phyloP scores from a whole-genome alignment of 495 filamentous ascomycete species.

The Hapsidospora chrysogenum region DNA sequence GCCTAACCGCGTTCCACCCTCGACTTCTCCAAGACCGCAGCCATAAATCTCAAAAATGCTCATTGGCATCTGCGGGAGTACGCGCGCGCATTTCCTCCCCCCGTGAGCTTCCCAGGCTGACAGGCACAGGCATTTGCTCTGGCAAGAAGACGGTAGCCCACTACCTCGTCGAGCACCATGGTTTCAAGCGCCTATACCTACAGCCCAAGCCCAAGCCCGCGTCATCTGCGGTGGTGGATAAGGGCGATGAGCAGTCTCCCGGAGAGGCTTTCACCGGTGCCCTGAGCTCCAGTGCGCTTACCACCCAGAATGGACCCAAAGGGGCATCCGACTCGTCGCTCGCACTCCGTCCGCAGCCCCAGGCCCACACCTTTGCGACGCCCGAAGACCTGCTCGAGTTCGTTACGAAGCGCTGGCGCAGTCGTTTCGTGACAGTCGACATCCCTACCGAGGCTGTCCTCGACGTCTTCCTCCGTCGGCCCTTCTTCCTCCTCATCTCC shows the following conservation, averaged over 20 bases:
- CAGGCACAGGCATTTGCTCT: constrained; percentile 58
- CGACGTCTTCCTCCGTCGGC: constrained; percentile 56
- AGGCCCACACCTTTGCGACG: constrained; percentile 31
- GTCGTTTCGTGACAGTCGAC: constrained; percentile 68
- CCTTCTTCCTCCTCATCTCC: constrained; percentile 84
- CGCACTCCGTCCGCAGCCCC: constrained; percentile 3
- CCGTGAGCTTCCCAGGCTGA: background rate
- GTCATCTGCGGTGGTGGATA: constrained; percentile 7
- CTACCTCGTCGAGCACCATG: constrained; percentile 62
- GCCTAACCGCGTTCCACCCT: background rate
- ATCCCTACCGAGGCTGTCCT: constrained; percentile 51
- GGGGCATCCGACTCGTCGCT: constrained; percentile 1
- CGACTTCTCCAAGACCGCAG: background rate
- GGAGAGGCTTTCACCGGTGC: background rate
- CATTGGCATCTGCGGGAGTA: constrained; percentile 85
- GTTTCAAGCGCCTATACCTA: constrained; percentile 46
- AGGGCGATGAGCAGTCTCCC: constrained; percentile 6
- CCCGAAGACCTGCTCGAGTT: constrained; percentile 56
- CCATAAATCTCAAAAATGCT: constrained; percentile 42
- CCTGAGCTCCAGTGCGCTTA: background rate
- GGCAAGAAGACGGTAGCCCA: constrained; percentile 76
- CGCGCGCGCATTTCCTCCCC: constrained; percentile 9
- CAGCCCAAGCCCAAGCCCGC: background rate
- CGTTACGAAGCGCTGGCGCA: constrained; percentile 70
- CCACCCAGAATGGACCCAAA: background rate